Base-by-base conservation (phyloP, 306 rosid species). In the Crotalaria pallida region DNA sequence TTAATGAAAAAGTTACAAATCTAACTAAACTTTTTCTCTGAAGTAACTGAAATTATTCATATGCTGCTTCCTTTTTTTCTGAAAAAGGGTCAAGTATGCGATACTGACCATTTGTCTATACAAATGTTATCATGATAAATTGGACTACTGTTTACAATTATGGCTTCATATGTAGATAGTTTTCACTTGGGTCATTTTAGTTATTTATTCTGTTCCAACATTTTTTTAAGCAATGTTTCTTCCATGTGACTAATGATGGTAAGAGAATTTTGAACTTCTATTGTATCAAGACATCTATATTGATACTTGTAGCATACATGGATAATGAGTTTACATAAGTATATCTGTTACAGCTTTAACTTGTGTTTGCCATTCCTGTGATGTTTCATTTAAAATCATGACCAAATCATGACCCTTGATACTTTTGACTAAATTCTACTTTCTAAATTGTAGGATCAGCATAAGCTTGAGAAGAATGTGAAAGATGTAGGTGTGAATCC, bases 401-500 rank as follows among this genome's bases (percentile, higher is more conserved):
- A 13, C 0, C 10, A 12, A 48, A n/a, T 9, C 38, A 12, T 29
- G 45, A 13, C 0, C 10, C 7, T 8, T 41, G 49, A 33, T 56
- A 67, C 45, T 53, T 15, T 55, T 58, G 51, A 66, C 58, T 3
- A 51, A 31, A 17, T 67, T 77, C 3, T 67, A 17, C 55, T 49
- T n/a, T 64, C 70, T 76, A 33, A 53, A 58, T 74, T 45, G 73
- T 74, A 86, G 90, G 86, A 44, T 51, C 83, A 80, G 76, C 81
- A 63, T 7, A 71, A 38, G 18, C 58, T 67, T 19, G 79, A 45
- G 61, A 88, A 68, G 82, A 80, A 75, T 69, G 73, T 73, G 70
- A 82, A 77, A 60, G 87, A 84, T 48, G 87, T 26, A 3, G 88
- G 90, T 33, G 71, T 86, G 10, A 86, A 85, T 71, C 71, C 96